phyloP scores from a whole-genome alignment of 139 green algal species.

The Chlamydomonas schloesseri region DNA sequence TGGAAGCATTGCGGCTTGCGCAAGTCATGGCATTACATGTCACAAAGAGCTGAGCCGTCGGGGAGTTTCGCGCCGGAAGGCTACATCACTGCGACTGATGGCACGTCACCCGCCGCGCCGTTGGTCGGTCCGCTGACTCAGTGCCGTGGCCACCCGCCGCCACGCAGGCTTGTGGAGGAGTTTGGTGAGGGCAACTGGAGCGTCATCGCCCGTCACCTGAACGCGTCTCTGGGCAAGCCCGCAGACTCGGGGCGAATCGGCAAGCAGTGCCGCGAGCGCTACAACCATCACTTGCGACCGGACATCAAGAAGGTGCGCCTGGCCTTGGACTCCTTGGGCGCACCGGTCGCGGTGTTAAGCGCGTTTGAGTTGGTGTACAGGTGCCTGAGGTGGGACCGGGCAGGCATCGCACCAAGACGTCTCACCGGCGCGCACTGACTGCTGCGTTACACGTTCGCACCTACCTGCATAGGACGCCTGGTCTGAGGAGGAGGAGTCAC shows the following conservation, averaged over 20 bases:
- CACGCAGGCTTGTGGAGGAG: constrained; percentile 73
- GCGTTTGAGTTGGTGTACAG: no score
- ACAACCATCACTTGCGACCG: constrained; percentile 86
- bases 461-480: constrained; percentile 70
- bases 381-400: no score
- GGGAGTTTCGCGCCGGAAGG: not conserved
- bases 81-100: not conserved
- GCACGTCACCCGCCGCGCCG: not conserved
- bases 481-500: constrained; percentile 66
- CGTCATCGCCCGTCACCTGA: constrained; percentile 70
- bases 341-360: no score
- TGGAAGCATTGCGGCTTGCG: no score
- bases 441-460: no score
- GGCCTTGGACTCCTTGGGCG: no score
- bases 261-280: constrained; percentile 78
- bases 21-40: not conserved
- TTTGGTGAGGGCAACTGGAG: constrained; percentile 82
- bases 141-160: no score
- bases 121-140: not conserved
- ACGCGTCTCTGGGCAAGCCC: constrained; percentile 54
- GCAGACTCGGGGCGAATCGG: constrained; percentile 78
- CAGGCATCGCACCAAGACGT: no score
- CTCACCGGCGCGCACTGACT: no score
- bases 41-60: not conserved
- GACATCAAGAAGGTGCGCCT: constrained; percentile 69